Conservation (phyloP, 2,329 filamentous ascomycete genomes). For the Clathrospora elynae region DNA sequence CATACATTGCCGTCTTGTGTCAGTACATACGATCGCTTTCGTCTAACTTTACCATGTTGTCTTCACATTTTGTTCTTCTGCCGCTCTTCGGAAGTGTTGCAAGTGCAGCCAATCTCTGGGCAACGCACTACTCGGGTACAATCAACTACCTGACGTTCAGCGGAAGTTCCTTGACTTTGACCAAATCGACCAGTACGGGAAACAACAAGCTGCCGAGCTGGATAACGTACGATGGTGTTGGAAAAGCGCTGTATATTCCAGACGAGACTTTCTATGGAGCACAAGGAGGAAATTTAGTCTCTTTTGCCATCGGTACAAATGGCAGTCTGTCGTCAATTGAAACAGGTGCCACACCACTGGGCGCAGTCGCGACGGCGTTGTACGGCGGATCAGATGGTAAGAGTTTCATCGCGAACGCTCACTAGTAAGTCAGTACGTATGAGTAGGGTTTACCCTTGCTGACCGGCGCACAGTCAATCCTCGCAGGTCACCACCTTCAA, state of each 20-base stretch:
- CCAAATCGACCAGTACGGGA: slow-evolving; percentile 22
- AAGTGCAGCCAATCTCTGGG: slow-evolving; percentile 36
- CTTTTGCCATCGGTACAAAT: slow-evolving; percentile 34
- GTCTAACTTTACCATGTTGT: slow-evolving; percentile 27
- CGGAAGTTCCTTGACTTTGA: slow-evolving; percentile 30
- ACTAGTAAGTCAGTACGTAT: slow-evolving; percentile 30
- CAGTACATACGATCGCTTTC: background rate
- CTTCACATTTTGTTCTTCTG: slow-evolving; percentile 27
- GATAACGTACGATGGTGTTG: slow-evolving; percentile 38
- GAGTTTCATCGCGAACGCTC: slow-evolving; percentile 40
- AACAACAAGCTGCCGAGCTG: slow-evolving; percentile 36
- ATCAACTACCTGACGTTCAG: slow-evolving; percentile 36
- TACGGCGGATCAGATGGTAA: slow-evolving; percentile 40
- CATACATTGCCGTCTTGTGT: background rate
- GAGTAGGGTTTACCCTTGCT: background rate
- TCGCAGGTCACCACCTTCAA: slow-evolving; percentile 45
- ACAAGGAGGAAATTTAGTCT: slow-evolving; percentile 28
- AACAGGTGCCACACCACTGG: slow-evolving; percentile 31
- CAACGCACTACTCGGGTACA: slow-evolving; percentile 40
- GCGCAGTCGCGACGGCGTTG: slow-evolving; percentile 33
- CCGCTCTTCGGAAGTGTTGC: slow-evolving; percentile 34
- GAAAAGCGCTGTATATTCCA: slow-evolving; percentile 35
- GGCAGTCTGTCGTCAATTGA: slow-evolving; percentile 29
- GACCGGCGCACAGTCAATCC: slow-evolving; percentile 26
- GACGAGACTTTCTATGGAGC: slow-evolving; percentile 33